Percentiles rank a stretch among this genome's conserved stretches.
These are phyloP conservation scores for Apiospora hydei DNA, from an alignment of 2,329 filamentous ascomycete genomes.

Conservation along the genomic window DNA sequence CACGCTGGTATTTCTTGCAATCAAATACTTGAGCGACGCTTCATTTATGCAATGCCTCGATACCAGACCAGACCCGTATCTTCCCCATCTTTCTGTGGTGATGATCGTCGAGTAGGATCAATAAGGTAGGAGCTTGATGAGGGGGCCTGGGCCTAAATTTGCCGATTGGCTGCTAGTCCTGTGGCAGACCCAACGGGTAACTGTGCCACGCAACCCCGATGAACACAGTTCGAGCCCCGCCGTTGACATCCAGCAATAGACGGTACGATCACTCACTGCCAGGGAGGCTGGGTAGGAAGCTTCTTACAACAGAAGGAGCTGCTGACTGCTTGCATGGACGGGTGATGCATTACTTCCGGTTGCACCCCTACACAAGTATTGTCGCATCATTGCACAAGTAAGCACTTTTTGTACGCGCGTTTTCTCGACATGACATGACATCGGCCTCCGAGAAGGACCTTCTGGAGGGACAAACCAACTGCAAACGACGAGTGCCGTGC, in stretches of 20 bases:
- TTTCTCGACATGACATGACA: not conserved
- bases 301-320: not conserved
- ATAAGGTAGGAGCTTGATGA: not conserved
- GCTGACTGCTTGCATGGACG: not conserved
- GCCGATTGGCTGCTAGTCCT: not conserved
- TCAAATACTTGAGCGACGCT: not conserved
- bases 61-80: not conserved
- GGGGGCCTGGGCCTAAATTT: not conserved
- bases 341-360: not conserved
- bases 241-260: not conserved
- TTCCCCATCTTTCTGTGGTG: not conserved
- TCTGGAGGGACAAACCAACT: not conserved
- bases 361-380: not conserved
- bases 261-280: slow-evolving; percentile 4
- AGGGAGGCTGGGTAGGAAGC: not conserved
- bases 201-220: not conserved
- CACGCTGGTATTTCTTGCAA: not conserved
- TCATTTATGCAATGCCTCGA: not conserved
- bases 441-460: not conserved
- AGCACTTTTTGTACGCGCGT: not conserved
- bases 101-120: not conserved
- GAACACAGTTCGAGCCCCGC: not conserved
- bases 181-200: not conserved
- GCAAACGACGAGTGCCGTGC: not conserved
- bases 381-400: slow-evolving; percentile 9